Base-by-base conservation (phyloP, 495 filamentous ascomycete species). In the Clohesyomyces aquaticus region DNA sequence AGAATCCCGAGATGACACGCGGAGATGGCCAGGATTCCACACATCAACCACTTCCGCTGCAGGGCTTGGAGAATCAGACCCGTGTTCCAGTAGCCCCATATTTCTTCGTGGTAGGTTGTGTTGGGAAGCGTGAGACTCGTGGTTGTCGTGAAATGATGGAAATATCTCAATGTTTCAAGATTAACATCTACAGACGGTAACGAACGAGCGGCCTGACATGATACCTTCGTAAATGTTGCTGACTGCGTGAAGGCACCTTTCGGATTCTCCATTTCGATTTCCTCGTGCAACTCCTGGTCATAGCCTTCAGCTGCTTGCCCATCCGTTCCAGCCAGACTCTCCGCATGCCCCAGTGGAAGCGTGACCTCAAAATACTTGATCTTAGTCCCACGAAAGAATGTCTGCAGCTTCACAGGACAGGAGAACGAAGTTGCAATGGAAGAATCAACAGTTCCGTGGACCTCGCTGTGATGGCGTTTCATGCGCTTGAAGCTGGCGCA, bases 331-430 rank as follows among this genome's bases (percentile, higher is more conserved):
- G 46, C 35, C 14, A 16, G 38, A 26, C 29, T 27, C 18, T n/a
- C 28, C 14, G 12, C 38, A 18, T 18, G 27, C 19, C 1, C 16
- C 18, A 26, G 14, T 11, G 57, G 28, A 23, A 63, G 23, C 23
- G 58, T 27, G 23, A 76, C 72, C 55, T 77, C 72, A 45, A 77
- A 76, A 58, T 77, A 77, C 59, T 65, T 68, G n/a, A 77, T 10
- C 59, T 76, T 77, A 11, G 74, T 77, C 12, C 75, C 75, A 4
- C 72, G 72, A 29, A 74, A 77, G 63, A 76, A 76, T 0, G 75
- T 77, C 58, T 77, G 75, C 32, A 77, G 55, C 23, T 59, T 69
- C 21, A 68, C 72, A 1, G 71, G 50, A 46, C 62, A 43, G 11
- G 66, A 64, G 46, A 67, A 61, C 1, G 59, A 61, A 3, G 51